These are phyloP conservation scores for Pseudocercospora vitis DNA, from an alignment of 2,329 filamentous ascomycete genomes.

Conservation along the genomic window DNA sequence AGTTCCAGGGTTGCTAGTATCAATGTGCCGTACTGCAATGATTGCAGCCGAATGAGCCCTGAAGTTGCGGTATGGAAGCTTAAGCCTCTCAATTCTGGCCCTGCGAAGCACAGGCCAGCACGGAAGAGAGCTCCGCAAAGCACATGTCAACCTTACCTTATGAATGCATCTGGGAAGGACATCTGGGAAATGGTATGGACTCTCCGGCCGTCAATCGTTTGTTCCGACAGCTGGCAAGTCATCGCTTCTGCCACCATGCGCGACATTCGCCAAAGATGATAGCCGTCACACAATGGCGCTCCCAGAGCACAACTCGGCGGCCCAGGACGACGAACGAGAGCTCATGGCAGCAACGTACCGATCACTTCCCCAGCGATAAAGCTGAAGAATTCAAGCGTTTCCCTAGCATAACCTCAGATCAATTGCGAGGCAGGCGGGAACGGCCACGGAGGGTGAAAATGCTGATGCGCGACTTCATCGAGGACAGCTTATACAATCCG, in stretches of 20 bases:
- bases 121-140: slow-evolving; percentile 13
- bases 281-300: slow-evolving; percentile 26
- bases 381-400: slow-evolving; percentile 77
- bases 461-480: slow-evolving; percentile 95
- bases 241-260: slow-evolving; percentile 50
- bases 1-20: too few species aligned
- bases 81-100: too few species aligned
- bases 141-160: not conserved
- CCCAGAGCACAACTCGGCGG: slow-evolving; percentile 24
- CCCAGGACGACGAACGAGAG: slow-evolving; percentile 57
- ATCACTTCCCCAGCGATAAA: slow-evolving; percentile 73
- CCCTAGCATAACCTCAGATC: slow-evolving; percentile 80
- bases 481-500: slow-evolving; percentile 60
- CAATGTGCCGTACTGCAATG: too few species aligned
- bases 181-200: slow-evolving; percentile 63
- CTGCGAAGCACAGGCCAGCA: slow-evolving; percentile 2
- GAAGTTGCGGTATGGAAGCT: too few species aligned
- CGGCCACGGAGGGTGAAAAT: slow-evolving; percentile 90
- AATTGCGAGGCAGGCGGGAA: slow-evolving; percentile 69
- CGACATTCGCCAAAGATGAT: slow-evolving; percentile 58
- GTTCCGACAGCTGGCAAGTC: slow-evolving; percentile 81
- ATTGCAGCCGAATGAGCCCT: too few species aligned
- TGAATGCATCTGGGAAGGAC: not conserved
- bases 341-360: slow-evolving; percentile 82
- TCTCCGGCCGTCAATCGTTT: slow-evolving; percentile 74